These are phyloP conservation scores for Gloeopeniophorella convolvens DNA, from an alignment of 768 basidiomycete genomes.

Conservation along the genomic window DNA sequence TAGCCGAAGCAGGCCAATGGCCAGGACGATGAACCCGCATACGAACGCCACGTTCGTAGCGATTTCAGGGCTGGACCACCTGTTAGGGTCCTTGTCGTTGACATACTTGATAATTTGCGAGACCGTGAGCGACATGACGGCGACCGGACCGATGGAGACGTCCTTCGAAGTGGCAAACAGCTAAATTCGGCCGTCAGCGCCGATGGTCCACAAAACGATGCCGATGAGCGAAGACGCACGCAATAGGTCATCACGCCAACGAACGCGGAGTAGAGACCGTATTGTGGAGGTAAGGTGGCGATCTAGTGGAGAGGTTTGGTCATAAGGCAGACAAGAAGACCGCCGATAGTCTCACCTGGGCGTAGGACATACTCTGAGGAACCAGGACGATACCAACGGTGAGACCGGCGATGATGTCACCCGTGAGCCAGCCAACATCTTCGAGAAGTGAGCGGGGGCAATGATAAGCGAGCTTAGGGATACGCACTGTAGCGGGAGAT, in stretches of 20 bases:
- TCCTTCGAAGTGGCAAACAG: conserved; percentile 98
- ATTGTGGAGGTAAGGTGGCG: conserved; percentile 79
- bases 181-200: too few species aligned
- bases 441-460: neutral
- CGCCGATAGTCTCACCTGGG: conserved; percentile 39
- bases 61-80: conserved; percentile 66
- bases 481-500: conserved; percentile 76
- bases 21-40: conserved; percentile 86
- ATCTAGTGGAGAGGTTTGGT: conserved; percentile 39
- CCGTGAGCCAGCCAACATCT: conserved; percentile 65
- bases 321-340: neutral
- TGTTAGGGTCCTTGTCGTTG: conserved; percentile 42
- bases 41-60: conserved; percentile 82
- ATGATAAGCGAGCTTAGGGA: neutral
- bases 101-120: conserved; percentile 74
- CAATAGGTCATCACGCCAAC: conserved; percentile 83
- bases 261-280: conserved; percentile 92
- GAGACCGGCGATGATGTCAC: conserved; percentile 84
- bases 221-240: conserved; percentile 36
- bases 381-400: conserved; percentile 96
- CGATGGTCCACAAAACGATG: too few species aligned
- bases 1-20: conserved; percentile 79
- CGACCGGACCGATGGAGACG: conserved; percentile 98
- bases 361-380: conserved; percentile 91
- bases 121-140: conserved; percentile 92